Evolutionary conservation across 352 stramenopile genomes (phyloP), one percentile per base, ranked within the genome.

Genomic region (Phytophthora agathidicida): DNA sequence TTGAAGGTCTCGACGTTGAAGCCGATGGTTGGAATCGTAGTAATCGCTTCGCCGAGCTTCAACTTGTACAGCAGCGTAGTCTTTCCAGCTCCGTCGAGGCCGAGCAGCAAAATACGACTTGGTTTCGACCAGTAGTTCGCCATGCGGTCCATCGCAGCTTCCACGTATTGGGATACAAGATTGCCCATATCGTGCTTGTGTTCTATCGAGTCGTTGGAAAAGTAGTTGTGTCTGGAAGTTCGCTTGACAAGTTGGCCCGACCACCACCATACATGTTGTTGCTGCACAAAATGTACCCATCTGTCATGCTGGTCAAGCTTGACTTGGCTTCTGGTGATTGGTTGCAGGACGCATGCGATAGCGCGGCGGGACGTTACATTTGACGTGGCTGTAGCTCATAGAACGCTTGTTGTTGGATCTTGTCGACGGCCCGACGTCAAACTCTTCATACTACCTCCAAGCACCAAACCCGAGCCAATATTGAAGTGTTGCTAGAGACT

Each of bases 51-150:
- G 3, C 68, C 66, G 3, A 92, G 70, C 60, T 95, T 86, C 35
- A 96, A 73, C 33, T 89, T 83, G 75, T 94, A 94, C 33, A 98
- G 84, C 65, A 98, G 91, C 11, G 94, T 98, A 1, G 95, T 98
- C 73, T 99, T 99, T 62, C 95, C 96, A 33, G 94, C 95, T 11
- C 90, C 93, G 77, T 99, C 94, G 16, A 97, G 77, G 1, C 87
- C 87, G 7, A 97, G 78, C 75, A 98, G 96, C 41, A 98, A 49
- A 53, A 82, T 73, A 9, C 69, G 68, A 16, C 69, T 74, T 7
- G 69, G 66, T 24, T 67, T 77, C 39, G 54, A 68, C 59, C 71
- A 80, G 53, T 75, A 75, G 6, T 27, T 65, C 5, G 67, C 49
- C 59, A 77, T 45, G 3, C 42, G 31, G 23, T 77, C 67, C 22